Conservation (phyloP, 2,329 filamentous ascomycete genomes). For the Penicillium psychrosexuale region DNA sequence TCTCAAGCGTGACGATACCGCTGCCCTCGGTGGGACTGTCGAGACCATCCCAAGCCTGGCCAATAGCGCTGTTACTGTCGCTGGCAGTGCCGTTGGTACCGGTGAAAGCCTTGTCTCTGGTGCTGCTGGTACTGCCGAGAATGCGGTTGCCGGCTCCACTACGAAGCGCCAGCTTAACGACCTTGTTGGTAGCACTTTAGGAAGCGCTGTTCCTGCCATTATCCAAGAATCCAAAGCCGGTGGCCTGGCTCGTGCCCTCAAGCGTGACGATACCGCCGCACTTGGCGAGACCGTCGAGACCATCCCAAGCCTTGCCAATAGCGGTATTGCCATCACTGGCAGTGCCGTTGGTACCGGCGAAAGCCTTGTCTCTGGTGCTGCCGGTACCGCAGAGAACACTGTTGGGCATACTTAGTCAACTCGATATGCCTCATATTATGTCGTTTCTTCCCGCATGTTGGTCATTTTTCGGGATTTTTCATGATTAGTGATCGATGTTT, state of each 20-base stretch:
- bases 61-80: conserved; percentile 14
- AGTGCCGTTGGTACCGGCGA: conserved; percentile 18
- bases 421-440: not conserved
- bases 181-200: not conserved
- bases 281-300: not conserved
- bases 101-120: conserved; percentile 14
- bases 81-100: conserved; percentile 16
- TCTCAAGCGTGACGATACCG: conserved; percentile 9
- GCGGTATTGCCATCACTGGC: conserved; percentile 6
- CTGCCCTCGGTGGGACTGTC: not conserved
- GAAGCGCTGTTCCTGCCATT: not conserved
- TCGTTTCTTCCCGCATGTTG: not conserved
- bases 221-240: not conserved
- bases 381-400: conserved; percentile 11
- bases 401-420: conserved; percentile 4
- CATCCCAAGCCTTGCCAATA: conserved; percentile 1
- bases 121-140: conserved; percentile 15
- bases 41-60: conserved; percentile 10
- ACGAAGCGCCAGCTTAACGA: not conserved
- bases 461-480: not conserved
- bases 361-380: conserved; percentile 7
- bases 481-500: not conserved
- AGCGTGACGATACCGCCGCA: conserved; percentile 1
- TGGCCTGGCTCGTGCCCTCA: not conserved
- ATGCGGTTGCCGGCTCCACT: not conserved